phyloP scores from a whole-genome alignment of 2,329 filamentous ascomycete genomes.

The Teratosphaeria nubilosa region DNA sequence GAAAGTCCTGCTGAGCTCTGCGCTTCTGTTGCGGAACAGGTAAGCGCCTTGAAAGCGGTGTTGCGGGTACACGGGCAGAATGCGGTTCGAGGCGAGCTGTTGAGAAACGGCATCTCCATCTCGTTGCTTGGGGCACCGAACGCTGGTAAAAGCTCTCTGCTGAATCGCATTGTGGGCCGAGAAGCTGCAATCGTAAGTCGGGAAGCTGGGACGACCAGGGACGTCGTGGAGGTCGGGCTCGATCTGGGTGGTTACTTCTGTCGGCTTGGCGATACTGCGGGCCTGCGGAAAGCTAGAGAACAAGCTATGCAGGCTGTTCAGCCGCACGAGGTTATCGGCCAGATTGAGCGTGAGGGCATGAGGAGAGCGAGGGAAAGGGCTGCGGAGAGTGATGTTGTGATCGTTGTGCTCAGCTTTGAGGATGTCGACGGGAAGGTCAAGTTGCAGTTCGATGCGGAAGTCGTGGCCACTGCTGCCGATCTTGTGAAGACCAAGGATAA shows the following conservation, averaged over 20 bases:
- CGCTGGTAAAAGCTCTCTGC: slow-evolving; percentile 84
- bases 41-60: slow-evolving; percentile 49
- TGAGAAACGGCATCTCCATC: slow-evolving; percentile 75
- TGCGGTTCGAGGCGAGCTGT: slow-evolving; percentile 69
- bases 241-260: slow-evolving; percentile 86
- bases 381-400: slow-evolving; percentile 70
- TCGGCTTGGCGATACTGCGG: slow-evolving; percentile 91
- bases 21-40: slow-evolving; percentile 55
- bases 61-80: slow-evolving; percentile 65
- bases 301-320: slow-evolving; percentile 2
- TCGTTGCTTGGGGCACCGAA: slow-evolving; percentile 87
- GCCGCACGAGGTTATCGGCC: slow-evolving; percentile 45
- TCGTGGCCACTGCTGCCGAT: slow-evolving; percentile 42
- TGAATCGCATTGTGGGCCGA: slow-evolving; percentile 81
- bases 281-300: slow-evolving; percentile 46
- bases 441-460: slow-evolving; percentile 42
- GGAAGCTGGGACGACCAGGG: slow-evolving; percentile 86
- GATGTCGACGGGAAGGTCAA: slow-evolving; percentile 14
- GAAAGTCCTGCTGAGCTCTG: slow-evolving; percentile 68
- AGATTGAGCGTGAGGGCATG: slow-evolving; percentile 83
- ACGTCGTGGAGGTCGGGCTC: slow-evolving; percentile 84
- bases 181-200: slow-evolving; percentile 92
- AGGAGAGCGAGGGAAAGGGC: slow-evolving; percentile 73
- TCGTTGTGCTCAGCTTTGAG: slow-evolving; percentile 72
- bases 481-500: slow-evolving; percentile 41